Base-by-base conservation (phyloP, 768 basidiomycete species). In the Pulveroboletus sp. region DNA sequence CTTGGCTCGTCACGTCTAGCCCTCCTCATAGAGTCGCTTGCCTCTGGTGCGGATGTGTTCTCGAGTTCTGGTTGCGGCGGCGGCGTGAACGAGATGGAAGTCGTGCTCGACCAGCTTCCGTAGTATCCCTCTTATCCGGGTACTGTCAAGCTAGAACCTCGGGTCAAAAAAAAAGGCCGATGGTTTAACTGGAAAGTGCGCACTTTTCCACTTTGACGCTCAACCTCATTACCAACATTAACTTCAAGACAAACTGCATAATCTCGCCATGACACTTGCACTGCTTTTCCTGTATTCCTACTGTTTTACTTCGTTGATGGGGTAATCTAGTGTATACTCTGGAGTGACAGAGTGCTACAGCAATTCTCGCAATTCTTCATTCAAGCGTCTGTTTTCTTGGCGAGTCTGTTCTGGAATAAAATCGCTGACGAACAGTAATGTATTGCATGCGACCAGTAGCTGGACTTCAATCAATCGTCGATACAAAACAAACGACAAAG, bases 11-110 rank as follows among this genome's bases (percentile, higher is more conserved):
- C 88, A 12, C 76, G 85, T 5, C 72, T 93, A 3, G 76, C 81
- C 0, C 63, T 93, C 44, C 76, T 93, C 33, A 87, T 93, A 54
- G 88, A 93, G 61, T 89, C 90, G 0, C 70, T 93, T 47, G 87
- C 86, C 8, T 80, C 86, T 1, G 89, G 89, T 3, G 82, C 86
- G 1, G 84, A 89, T 24, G 79, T 88, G 1, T 89, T 87, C 60
- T 76, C 78, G 14, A 74, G 70, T 14, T 60, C 70, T 15, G 50
- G 21, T 21, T 2, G 26, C 15, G 52, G 50, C 50, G 59, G 67
- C 48, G 45, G 67, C 44, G 60, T 78, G 39, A 81, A 86, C 57
- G 89, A 91, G 68, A 85, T 89, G 78, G 83, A 88, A 42, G 77
- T 89, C n/a, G 76, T 86, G 27, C 69, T 89, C 54, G 79, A 76